Evolutionary conservation across 257 asterid species (phyloP), one percentile per base, ranked within the genome.

Genomic region (Dorcoceras hygrometricum): DNA sequence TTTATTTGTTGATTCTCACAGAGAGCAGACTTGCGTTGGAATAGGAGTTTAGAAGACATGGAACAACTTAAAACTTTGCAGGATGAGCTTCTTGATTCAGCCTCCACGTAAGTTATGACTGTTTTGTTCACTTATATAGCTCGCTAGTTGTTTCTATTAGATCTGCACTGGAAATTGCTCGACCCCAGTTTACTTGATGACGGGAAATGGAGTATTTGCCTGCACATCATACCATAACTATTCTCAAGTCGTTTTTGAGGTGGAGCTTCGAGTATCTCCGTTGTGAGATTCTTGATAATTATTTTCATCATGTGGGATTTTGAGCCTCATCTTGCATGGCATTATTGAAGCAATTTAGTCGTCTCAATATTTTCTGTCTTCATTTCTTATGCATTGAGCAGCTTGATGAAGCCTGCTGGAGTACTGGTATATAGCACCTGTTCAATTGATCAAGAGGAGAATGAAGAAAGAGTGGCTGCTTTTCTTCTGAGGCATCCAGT

Each of bases 21-120:
- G 98, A 82, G 96, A 82, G 97, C 98, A 66, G 98, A 92, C 83
- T 76, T 92, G 76, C 96, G 97, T 22, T 92, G 98, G 98, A 92
- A 87, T 73, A 81, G 96, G 85, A 79, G 73, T 76, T 62, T 73
- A 59, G 98, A 92, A 82, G 98, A 92, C 77, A 83, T 92, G 93
- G 92, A 86, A 73, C 78, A 92, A 58, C 98, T 92, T 54, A 84
- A 63, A 66, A 79, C 66, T 63, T 81, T 92, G 76, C 98, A 89
- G 76, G 92, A 89, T 66, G 84, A 75, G 24, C 97, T 92, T 75
- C 96, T 92, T 57, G 90, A 92, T 81, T 80, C 97, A 63, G 97
- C 98, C 73, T 83, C 96, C 28, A 72, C 32, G 98, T 87, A 77
- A 81, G 88, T 68, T 71, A 3, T 65, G 57, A 43, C 43, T 63